A percentile compares a stretch with the other conserved stretches of the same genome.
These are phyloP conservation scores for Neurospora sp. DNA, from an alignment of 495 filamentous ascomycete species.

Conservation along the genomic window DNA sequence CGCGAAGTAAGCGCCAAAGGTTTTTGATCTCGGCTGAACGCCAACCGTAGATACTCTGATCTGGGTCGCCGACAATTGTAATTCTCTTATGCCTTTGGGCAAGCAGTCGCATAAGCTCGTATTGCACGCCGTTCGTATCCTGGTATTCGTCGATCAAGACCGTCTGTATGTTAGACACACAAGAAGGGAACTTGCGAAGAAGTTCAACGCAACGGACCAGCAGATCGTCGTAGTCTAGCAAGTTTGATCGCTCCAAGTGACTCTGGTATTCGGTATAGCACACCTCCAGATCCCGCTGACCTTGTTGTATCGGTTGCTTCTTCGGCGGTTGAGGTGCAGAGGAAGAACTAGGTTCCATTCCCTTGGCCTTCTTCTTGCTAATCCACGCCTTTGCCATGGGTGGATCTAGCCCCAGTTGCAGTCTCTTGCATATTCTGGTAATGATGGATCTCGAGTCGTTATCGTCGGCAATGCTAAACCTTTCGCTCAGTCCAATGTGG, in stretches of 20 bases:
- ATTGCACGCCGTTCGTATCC: slow-evolving; percentile 93
- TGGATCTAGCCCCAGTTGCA: slow-evolving; percentile 57
- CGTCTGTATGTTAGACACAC: slow-evolving; percentile 81
- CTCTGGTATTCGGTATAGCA: slow-evolving; percentile 74
- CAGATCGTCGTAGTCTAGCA: slow-evolving; percentile 94
- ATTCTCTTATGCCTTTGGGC: slow-evolving; percentile 62
- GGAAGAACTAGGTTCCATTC: slow-evolving; percentile 24
- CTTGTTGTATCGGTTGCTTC: slow-evolving; percentile 31
- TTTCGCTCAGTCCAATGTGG: slow-evolving; percentile 67
- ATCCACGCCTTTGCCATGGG: slow-evolving; percentile 62
- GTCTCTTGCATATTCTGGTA: slow-evolving; percentile 70
- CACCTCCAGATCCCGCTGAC: slow-evolving; percentile 46
- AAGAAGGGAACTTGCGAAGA: slow-evolving; percentile 64
- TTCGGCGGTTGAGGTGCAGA: slow-evolving; percentile 12
- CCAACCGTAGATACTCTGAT: slow-evolving; percentile 98
- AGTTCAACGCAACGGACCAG: slow-evolving; percentile 77
- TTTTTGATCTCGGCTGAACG: slow-evolving; percentile 95
- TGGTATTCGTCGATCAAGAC: slow-evolving; percentile 98
- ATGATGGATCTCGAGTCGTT: slow-evolving; percentile 69
- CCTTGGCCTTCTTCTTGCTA: slow-evolving; percentile 75
- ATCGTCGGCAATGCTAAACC: slow-evolving; percentile 90
- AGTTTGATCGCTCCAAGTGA: slow-evolving; percentile 61
- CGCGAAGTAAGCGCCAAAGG: slow-evolving; percentile 61
- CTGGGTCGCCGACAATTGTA: slow-evolving; percentile 93
- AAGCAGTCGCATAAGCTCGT: slow-evolving; percentile 87